phyloP scores from a whole-genome alignment of 164 flowering plant species.

The Chimonanthus praecox region DNA sequence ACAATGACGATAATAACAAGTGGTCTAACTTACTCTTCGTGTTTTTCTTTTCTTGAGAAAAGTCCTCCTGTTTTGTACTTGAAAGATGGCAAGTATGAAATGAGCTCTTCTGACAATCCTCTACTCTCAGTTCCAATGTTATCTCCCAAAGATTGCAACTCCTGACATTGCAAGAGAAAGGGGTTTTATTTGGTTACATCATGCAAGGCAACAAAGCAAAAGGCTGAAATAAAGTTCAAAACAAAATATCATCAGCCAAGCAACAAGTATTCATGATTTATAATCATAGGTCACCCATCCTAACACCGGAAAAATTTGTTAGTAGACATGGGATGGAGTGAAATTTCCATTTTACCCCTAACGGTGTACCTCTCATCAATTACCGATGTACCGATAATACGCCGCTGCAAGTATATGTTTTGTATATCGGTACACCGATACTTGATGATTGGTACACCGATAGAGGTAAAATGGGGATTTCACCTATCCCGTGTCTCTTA shows the following conservation, averaged over 20 bases:
- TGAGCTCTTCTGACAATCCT: conserved; percentile 39
- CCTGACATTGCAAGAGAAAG: conserved; percentile 12
- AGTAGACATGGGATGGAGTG: too few species aligned
- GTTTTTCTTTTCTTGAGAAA: conserved; percentile 30
- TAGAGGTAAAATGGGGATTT: too few species aligned
- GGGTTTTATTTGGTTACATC: not conserved
- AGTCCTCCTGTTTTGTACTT: conserved; percentile 28
- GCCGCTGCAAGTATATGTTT: too few species aligned
- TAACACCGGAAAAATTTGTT: too few species aligned
- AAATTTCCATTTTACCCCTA: too few species aligned
- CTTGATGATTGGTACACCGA: too few species aligned
- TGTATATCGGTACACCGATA: too few species aligned
- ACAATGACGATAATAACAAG: not conserved
- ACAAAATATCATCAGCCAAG: not conserved
- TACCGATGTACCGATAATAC: too few species aligned
- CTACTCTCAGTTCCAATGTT: conserved; percentile 28
- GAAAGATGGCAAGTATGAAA: conserved; percentile 28
- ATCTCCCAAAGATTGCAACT: conserved; percentile 34
- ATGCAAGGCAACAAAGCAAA: not conserved
- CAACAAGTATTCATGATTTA: too few species aligned
- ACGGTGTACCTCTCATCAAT: too few species aligned
- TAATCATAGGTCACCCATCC: too few species aligned
- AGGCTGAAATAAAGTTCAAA: not conserved
- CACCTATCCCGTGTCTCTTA: too few species aligned
- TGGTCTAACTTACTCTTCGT: conserved; percentile 29